A percentile compares a stretch with the other conserved stretches of the same genome.
These are phyloP conservation scores for Penicillium brasilianum DNA, from an alignment of 2,329 filamentous ascomycete species.

Conservation along the genomic window DNA sequence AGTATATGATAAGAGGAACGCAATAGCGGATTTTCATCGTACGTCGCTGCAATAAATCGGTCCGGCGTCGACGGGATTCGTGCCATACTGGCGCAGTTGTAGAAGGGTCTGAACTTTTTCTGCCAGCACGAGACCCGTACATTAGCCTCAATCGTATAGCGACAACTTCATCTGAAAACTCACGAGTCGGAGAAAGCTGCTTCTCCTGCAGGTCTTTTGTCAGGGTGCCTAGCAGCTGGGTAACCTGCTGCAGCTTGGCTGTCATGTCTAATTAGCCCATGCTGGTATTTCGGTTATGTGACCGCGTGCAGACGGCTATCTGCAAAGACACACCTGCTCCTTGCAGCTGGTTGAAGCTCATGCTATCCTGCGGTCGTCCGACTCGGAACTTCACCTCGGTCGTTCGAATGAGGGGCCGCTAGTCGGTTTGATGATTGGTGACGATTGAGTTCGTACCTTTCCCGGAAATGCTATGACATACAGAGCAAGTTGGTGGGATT, in stretches of 20 bases:
- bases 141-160: conserved; percentile 10
- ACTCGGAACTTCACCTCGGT: not conserved
- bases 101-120: conserved; percentile 53
- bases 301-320: not conserved
- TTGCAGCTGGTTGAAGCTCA: conserved; percentile 33
- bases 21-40: conserved; percentile 33
- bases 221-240: conserved; percentile 66
- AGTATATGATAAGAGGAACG: not conserved
- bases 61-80: conserved; percentile 72
- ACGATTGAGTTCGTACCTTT: not conserved
- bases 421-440: not conserved
- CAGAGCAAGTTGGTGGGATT: not conserved
- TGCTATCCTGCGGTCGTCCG: conserved; percentile 18
- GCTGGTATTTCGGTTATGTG: too few species aligned
- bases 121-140: conserved; percentile 16
- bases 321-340: conserved; percentile 33
- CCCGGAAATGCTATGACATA: not conserved
- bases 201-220: conserved; percentile 65
- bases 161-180: conserved; percentile 32
- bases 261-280: conserved; percentile 9
- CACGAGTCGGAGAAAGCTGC: conserved; percentile 65
- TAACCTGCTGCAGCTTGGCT: conserved; percentile 74
- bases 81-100: conserved; percentile 77
- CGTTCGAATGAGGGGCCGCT: not conserved
- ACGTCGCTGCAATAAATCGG: conserved; percentile 84